A percentile compares a stretch with the other conserved stretches of the same genome.
Evolutionary conservation across 2,329 filamentous ascomycete species (phyloP).

Genomic region (Fusarium kyushuense): DNA sequence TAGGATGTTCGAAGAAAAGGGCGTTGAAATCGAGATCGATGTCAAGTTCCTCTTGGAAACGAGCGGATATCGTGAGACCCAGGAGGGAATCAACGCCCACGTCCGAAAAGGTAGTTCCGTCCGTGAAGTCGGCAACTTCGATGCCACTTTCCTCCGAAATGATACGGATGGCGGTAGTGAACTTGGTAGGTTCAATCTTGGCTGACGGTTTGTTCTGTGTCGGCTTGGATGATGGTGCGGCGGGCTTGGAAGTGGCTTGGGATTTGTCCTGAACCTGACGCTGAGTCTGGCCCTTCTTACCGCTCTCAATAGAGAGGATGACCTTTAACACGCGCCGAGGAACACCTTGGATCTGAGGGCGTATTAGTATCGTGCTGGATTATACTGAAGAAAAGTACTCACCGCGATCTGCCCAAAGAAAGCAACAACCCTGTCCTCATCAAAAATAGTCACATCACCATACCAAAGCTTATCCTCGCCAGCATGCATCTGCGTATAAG

Average conservation of each 20-base stretch:
- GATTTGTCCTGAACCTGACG: conserved; percentile 10
- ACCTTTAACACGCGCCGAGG: conserved; percentile 39
- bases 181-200: conserved; percentile 6
- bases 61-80: conserved; percentile 67
- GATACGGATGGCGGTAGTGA: conserved; percentile 22
- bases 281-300: conserved; percentile 31
- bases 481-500: conserved; percentile 37
- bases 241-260: not conserved
- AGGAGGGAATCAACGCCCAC: conserved; percentile 73
- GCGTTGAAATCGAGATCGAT: conserved; percentile 65
- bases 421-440: conserved; percentile 62
- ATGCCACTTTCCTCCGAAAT: conserved; percentile 41
- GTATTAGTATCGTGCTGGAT: not conserved
- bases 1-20: conserved; percentile 65
- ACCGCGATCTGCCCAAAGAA: conserved; percentile 50
- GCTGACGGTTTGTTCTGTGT: not conserved
- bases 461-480: conserved; percentile 36
- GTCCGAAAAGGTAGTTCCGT: conserved; percentile 68
- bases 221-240: fast-evolving
- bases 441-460: conserved; percentile 67
- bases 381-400: not conserved
- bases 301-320: conserved; percentile 33
- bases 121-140: conserved; percentile 59
- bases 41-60: conserved; percentile 69
- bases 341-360: conserved; percentile 29